A percentile compares a stretch with the other conserved stretches of the same genome.
Conservation (phyloP, 2,329 filamentous ascomycete genomes). For the Ophiostoma fasciatum region DNA sequence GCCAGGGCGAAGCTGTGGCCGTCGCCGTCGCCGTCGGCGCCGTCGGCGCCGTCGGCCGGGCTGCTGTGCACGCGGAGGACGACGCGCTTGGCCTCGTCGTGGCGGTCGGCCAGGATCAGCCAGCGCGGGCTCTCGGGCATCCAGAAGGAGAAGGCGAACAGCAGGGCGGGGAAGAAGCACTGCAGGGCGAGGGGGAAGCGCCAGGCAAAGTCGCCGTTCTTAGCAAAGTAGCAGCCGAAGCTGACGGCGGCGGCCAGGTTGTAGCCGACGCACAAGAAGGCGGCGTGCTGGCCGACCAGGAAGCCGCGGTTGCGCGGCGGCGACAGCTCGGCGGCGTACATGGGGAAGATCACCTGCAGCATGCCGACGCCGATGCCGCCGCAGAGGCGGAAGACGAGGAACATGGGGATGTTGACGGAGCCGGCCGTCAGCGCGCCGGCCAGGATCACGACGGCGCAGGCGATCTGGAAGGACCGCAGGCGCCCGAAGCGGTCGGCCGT, state of each 20-base stretch:
- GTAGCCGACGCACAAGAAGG: neutral
- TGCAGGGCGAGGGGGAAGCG: slow-evolving; percentile 28
- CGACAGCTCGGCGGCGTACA: slow-evolving; percentile 3
- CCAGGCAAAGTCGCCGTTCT: slow-evolving; percentile 18
- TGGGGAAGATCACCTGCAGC: slow-evolving; percentile 2
- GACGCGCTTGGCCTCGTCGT: slow-evolving; percentile 25
- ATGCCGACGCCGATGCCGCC: slow-evolving; percentile 3
- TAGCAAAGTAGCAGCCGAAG: slow-evolving; percentile 26
- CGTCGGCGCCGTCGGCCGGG: slow-evolving; percentile 13
- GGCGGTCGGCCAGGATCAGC: slow-evolving; percentile 20
- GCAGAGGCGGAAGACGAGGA: neutral
- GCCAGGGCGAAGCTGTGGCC: slow-evolving; percentile 2
- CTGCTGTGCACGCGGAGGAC: slow-evolving; percentile 16
- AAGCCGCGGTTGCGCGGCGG: slow-evolving; percentile 1
- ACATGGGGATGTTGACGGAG: slow-evolving; percentile 1
- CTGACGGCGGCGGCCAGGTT: slow-evolving; percentile 20
- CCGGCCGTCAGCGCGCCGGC: slow-evolving; percentile 1
- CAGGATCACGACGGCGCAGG: neutral
- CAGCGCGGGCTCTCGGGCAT: slow-evolving; percentile 26
- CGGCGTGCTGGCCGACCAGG: slow-evolving; percentile 1
- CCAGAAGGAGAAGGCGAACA: slow-evolving; percentile 12
- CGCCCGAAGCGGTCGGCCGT: slow-evolving; percentile 1
- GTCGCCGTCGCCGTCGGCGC: slow-evolving; percentile 12
- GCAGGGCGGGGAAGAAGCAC: slow-evolving; percentile 23
- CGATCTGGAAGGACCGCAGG: slow-evolving; percentile 2